Evolutionary conservation across 257 asterid genomes (phyloP).

Genomic region (Echites panduratus): DNA sequence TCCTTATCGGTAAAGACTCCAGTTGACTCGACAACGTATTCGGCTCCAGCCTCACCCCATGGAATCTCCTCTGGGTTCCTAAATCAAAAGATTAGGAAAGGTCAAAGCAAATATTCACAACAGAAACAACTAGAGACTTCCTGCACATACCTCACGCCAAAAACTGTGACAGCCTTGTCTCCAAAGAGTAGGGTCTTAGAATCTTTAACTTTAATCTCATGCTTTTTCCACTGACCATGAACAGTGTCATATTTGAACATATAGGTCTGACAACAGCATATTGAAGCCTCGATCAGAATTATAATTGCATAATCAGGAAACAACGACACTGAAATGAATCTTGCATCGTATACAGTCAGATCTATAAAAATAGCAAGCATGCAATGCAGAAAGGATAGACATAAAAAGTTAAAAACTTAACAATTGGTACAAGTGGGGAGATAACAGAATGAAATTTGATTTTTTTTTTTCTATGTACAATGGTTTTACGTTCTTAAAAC

Average conservation of each 20-base stretch:
- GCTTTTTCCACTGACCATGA: slow-evolving; percentile 72
- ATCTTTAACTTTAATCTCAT: slow-evolving; percentile 69
- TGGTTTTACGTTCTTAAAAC: not conserved
- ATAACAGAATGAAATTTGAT: too few relatives aligned
- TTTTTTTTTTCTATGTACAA: too few relatives aligned
- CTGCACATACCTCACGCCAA: slow-evolving; percentile 49
- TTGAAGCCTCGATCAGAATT: not conserved
- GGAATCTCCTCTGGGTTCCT: slow-evolving; percentile 94
- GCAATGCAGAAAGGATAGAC: not conserved
- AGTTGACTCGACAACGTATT: slow-evolving; percentile 72
- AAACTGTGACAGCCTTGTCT: slow-evolving; percentile 59
- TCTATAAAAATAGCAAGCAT: not conserved
- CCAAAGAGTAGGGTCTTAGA: slow-evolving; percentile 77
- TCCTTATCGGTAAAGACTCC: slow-evolving; percentile 83
- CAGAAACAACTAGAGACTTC: not conserved
- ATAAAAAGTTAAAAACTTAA: too few relatives aligned
- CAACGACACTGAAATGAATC: not conserved
- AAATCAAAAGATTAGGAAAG: not conserved
- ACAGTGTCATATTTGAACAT: slow-evolving; percentile 90
- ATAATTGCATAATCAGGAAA: not conserved
- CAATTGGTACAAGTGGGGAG: too few relatives aligned
- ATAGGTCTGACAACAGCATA: slow-evolving; percentile 41
- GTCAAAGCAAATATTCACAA: not conserved
- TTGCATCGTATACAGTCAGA: not conserved
- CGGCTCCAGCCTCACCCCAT: slow-evolving; percentile 82